Base-by-base conservation (phyloP, 257 asterid genomes). In the Solanum infundibuliforme region DNA sequence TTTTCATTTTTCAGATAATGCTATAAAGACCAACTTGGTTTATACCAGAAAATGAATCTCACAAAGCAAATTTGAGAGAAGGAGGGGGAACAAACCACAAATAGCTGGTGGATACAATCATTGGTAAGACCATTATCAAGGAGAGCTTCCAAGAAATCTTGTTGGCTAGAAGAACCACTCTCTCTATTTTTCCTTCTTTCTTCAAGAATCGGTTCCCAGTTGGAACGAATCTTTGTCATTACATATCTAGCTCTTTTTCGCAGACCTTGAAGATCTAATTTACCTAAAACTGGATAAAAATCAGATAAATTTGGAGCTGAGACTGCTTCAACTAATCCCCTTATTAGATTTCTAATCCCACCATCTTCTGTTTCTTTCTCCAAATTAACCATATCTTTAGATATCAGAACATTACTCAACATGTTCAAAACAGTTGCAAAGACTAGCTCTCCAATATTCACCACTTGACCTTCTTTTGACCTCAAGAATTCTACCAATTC, bases 251-350 rank as follows among this genome's bases (percentile, higher is more conserved):
- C 46, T 68, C 86, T 91, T 87, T 60, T 90, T 2, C 73, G 66
- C n/a, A 91, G 8, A 69, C 95, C 95, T 79, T 93, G 95, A 84
- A 85, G 87, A 90, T 94, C 96, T 0, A 92, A 74, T 36, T 41
- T 87, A 25, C 87, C 6, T 1, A 92, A 41, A 86, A 88, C 8
- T 0, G 95, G 94, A 74, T 83, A 93, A 36, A 92, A 90, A n/a
- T 93, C 93, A 7, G 94, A 62, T 32, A 93, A 27, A 48, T 93
- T 91, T 9, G 91, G 91, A 16, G 88, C 65, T 48, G 89, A 31
- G 6, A 25, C 16, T 1, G 69, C 86, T 74, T 86, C 91, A 27
- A 88, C 68, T 1, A 88, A 3, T 79, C 46, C 86, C 29, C 92
- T 90, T 20, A 91, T 3, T 5, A 88, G 35, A 66, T 74, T 88